Percentiles rank a stretch among this genome's conserved stretches.
These are phyloP conservation scores for Neonectria neomacrospora DNA, from an alignment of 2,329 filamentous ascomycete species.

Conservation along the genomic window DNA sequence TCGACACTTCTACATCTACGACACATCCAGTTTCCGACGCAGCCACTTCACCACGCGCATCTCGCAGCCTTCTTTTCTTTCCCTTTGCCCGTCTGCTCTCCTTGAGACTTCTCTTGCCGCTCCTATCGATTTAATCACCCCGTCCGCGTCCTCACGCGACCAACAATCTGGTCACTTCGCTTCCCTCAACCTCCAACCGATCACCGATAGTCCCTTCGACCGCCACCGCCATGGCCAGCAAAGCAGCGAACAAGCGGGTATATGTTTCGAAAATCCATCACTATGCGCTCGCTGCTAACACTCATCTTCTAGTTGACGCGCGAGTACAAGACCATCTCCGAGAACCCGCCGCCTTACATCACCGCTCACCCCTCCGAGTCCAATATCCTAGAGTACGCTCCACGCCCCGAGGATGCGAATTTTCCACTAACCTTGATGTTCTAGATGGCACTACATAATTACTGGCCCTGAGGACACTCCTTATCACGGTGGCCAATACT, in stretches of 20 bases:
- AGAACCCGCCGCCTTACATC: conserved; percentile 89
- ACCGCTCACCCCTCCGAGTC: conserved; percentile 87
- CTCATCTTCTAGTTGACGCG: conserved; percentile 62
- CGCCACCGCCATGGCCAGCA: conserved; percentile 69
- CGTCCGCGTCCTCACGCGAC: conserved; percentile 36
- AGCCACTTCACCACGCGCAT: conserved; percentile 17
- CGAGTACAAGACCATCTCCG: conserved; percentile 70
- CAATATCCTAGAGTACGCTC: conserved; percentile 85
- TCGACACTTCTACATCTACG: conserved; percentile 15
- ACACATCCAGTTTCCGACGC: conserved; percentile 17
- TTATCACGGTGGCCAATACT: conserved; percentile 95
- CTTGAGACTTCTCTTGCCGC: conserved; percentile 1
- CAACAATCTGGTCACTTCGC: conserved; percentile 42
- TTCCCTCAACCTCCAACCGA: neutral
- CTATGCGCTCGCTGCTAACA: conserved; percentile 35
- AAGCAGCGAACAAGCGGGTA: conserved; percentile 78
- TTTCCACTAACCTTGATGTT: conserved; percentile 28
- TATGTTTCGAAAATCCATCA: conserved; percentile 42
- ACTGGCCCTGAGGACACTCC: conserved; percentile 94
- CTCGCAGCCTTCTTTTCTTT: conserved; percentile 15
- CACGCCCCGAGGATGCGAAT: conserved; percentile 15
- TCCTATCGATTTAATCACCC: conserved; percentile 1
- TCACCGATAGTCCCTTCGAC: conserved; percentile 10
- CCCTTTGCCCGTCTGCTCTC: conserved; percentile 2
- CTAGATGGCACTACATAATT: conserved; percentile 92